Evolutionary conservation across 768 basidiomycete genomes (phyloP), one percentile per base, ranked within the genome.

Genomic region (Lactifluus rugatus): DNA sequence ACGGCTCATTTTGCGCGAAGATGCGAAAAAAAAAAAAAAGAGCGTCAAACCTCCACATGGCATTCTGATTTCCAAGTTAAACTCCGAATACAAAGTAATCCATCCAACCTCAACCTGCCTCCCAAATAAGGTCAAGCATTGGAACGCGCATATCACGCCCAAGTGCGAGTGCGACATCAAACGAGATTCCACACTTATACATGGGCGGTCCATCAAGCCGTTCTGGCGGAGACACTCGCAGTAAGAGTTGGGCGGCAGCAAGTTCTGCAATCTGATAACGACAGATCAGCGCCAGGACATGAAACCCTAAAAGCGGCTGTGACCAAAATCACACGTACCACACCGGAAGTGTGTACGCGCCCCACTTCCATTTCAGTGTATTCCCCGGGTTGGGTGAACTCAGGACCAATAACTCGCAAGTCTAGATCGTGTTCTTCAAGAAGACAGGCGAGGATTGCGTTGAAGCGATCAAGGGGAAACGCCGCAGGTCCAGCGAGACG

Each of bases 401-500:
- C 75, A 1, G 74, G 75, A 0, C 71, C 75, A 5, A 74, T 69
- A 2, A 72, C 66, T 9, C 81, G 73, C 1, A 68, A 68, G 21
- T 87, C 81, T 0, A 69, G 65, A 59, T 79, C 85, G 62, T 89
- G 81, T 66, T 89, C 90, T 64, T 89, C 85, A 13, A 91, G 64
- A 1, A 96, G 70, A 0, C 83, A 78, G 1, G 88, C 90, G 1
- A 93, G 76, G 52, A 94, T 86, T 0, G 89, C 91, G 3, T 89
- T 66, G 54, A 95, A 72, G 31, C 93, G 73, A 65, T 94, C 93
- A 1, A 93, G 69, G 0, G 87, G 81, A 66, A 94, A 94, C 1
- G 84, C 70, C 34, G 78, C 75, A 2, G 93, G 92, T 1, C 93
- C 92, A 2, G 88, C 71, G 4, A 93, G 77, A n/a, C 84, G 74